phyloP scores from a whole-genome alignment of 1,284 basidiomycete genomes.

The Rhodotorula sp. region DNA sequence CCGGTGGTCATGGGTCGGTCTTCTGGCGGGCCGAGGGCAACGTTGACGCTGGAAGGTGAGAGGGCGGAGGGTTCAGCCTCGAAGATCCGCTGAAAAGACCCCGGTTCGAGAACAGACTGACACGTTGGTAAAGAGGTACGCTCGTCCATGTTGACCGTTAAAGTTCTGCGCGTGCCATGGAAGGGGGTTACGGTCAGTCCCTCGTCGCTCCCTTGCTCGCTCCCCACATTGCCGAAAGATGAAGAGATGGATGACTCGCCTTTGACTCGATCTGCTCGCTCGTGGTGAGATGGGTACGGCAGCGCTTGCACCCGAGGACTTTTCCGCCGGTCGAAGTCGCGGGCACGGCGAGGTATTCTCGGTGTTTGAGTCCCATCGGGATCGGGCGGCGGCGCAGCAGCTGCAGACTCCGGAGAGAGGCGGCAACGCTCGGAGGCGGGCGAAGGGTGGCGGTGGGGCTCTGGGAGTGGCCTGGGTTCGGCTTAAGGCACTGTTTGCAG shows the following conservation, averaged over 20 bases:
- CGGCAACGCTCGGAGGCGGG: background rate
- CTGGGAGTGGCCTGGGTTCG: too few relatives aligned
- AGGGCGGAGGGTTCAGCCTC: background rate
- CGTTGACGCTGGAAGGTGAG: slow-evolving; percentile 67
- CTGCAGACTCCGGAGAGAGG: background rate
- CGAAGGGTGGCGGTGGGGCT: background rate
- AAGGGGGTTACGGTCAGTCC: background rate
- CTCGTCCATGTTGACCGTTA: slow-evolving; percentile 84
- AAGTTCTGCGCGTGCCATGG: slow-evolving; percentile 44
- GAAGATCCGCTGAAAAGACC: background rate
- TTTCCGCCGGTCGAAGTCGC: slow-evolving; percentile 12
- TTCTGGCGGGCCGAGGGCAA: slow-evolving; percentile 78
- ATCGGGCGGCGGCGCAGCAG: background rate
- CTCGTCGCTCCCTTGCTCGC: background rate
- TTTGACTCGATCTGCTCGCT: slow-evolving; percentile 87
- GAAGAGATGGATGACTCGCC: slow-evolving; percentile 56
- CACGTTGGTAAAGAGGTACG: slow-evolving; percentile 87
- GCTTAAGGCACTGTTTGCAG: too few relatives aligned
- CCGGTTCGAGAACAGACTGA: slow-evolving; percentile 3
- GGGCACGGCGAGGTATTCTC: slow-evolving; percentile 39
- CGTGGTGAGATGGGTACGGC: slow-evolving; percentile 90
- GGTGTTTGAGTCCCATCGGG: slow-evolving; percentile 40
- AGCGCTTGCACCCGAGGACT: slow-evolving; percentile 85
- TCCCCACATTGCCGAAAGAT: background rate
- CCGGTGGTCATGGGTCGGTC: slow-evolving; percentile 97